Percentiles rank a stretch among this genome's conserved stretches.
Evolutionary conservation across 805 yeast genomes (phyloP).

Genomic region (Kodamaea neixiangensis): DNA sequence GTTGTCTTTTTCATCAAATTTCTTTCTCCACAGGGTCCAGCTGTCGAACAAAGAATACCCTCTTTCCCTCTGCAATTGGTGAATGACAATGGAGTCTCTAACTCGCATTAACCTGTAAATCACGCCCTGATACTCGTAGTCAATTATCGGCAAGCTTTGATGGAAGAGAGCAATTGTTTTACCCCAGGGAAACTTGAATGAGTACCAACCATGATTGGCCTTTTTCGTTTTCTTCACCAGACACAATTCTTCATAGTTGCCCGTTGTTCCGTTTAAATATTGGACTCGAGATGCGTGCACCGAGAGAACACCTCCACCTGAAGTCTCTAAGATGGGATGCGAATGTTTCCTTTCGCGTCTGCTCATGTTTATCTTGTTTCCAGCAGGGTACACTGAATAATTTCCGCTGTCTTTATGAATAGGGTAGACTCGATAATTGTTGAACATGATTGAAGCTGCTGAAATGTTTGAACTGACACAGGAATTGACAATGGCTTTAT

Average conservation of each 20-base stretch:
- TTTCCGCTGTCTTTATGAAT: neutral
- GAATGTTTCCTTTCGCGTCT: neutral
- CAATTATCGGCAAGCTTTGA: neutral
- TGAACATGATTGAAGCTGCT: neutral
- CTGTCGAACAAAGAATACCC: conserved; percentile 5
- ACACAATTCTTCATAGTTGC: neutral
- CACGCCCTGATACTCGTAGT: neutral
- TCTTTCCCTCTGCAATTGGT: neutral
- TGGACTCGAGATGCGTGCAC: neutral
- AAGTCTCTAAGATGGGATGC: neutral
- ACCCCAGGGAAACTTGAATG: conserved; percentile 4
- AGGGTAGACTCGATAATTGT: neutral
- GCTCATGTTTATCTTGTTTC: neutral
- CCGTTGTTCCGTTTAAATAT: neutral
- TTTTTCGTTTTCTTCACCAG: neutral
- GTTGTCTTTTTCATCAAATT: conserved; percentile 2
- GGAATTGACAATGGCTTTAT: neutral
- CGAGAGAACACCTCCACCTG: neutral
- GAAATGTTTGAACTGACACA: neutral
- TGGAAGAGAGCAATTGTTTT: conserved; percentile 5
- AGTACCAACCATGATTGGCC: conserved; percentile 5
- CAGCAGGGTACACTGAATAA: neutral
- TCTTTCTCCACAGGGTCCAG: conserved; percentile 7
- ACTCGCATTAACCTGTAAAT: neutral
- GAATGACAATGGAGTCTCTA: neutral